Evolutionary conservation across 305 asterid species (phyloP).

Genomic region (Petunia hybrid): DNA sequence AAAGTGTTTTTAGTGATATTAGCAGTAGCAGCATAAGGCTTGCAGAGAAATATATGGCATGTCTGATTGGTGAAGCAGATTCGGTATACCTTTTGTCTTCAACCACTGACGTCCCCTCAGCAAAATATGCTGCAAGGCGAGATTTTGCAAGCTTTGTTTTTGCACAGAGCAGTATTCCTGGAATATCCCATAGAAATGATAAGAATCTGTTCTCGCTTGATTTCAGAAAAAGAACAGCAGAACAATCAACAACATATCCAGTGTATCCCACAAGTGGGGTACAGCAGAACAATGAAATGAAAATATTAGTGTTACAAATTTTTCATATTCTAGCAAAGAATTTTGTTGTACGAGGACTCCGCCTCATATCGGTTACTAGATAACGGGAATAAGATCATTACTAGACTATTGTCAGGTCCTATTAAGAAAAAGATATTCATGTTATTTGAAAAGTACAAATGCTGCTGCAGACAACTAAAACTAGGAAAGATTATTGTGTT

Average conservation of each 20-base stretch:
- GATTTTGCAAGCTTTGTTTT: constrained; percentile 84
- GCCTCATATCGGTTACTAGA: neutral
- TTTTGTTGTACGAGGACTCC: neutral
- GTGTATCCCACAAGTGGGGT: too few species aligned
- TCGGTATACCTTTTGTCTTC: constrained; percentile 56
- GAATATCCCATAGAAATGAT: constrained; percentile 36
- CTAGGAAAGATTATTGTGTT: neutral
- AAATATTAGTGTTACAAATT: neutral
- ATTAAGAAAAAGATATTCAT: neutral
- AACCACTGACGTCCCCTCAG: constrained; percentile 83
- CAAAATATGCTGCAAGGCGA: constrained; percentile 83
- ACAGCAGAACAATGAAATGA: neutral
- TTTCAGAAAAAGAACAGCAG: constrained; percentile 3
- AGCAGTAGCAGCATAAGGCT: constrained; percentile 8
- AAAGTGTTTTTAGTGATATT: neutral
- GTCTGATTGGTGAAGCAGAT: constrained; percentile 20
- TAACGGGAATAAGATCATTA: neutral
- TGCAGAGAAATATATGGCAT: constrained; percentile 19
- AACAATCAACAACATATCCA: neutral
- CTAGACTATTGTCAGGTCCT: neutral
- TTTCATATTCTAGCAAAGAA: neutral
- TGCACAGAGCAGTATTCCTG: constrained; percentile 96
- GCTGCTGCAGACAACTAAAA: neutral
- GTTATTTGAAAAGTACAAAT: neutral
- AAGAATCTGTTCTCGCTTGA: constrained; percentile 18